Percentiles rank a stretch among this genome's conserved stretches.
Evolutionary conservation across 352 stramenopile species (phyloP).

Genomic region (Phytopythium cucurbitacearum): DNA sequence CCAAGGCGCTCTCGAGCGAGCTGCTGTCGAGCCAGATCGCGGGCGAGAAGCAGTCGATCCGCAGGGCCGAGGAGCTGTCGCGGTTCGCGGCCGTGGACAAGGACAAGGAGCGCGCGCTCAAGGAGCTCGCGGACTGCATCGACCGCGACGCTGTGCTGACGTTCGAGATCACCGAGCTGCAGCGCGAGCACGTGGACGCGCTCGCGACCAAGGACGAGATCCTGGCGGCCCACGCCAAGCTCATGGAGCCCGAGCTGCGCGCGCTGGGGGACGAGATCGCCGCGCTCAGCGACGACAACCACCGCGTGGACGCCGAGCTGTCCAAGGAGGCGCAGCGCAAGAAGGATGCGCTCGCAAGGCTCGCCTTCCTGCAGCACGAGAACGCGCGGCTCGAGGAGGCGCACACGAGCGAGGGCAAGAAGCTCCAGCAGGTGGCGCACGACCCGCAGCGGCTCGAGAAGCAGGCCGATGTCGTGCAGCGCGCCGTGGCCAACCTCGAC

Average conservation of each 20-base stretch:
- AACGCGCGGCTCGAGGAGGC: conserved; percentile 57
- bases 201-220: conserved; percentile 72
- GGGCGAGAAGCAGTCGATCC: conserved; percentile 84
- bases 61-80: conserved; percentile 75
- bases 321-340: conserved; percentile 63
- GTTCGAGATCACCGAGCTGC: conserved; percentile 86
- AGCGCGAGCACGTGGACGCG: conserved; percentile 76
- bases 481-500: conserved; percentile 65
- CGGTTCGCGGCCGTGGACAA: conserved; percentile 71
- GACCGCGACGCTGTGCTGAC: conserved; percentile 79
- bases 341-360: conserved; percentile 47
- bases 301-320: conserved; percentile 67
- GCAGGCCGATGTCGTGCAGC: conserved; percentile 82
- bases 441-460: conserved; percentile 84
- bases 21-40: conserved; percentile 84
- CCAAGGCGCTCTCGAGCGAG: conserved; percentile 82
- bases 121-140: conserved; percentile 71
- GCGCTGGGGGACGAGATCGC: conserved; percentile 67
- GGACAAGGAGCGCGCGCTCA: conserved; percentile 73
- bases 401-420: conserved; percentile 45
- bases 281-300: conserved; percentile 58
- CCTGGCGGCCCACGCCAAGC: conserved; percentile 65
- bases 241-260: conserved; percentile 82
- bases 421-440: conserved; percentile 54
- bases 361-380: conserved; percentile 56